Evolutionary conservation across 352 stramenopile genomes (phyloP), one percentile per base, ranked within the genome.

Genomic region (Phytophthora kernoviae): DNA sequence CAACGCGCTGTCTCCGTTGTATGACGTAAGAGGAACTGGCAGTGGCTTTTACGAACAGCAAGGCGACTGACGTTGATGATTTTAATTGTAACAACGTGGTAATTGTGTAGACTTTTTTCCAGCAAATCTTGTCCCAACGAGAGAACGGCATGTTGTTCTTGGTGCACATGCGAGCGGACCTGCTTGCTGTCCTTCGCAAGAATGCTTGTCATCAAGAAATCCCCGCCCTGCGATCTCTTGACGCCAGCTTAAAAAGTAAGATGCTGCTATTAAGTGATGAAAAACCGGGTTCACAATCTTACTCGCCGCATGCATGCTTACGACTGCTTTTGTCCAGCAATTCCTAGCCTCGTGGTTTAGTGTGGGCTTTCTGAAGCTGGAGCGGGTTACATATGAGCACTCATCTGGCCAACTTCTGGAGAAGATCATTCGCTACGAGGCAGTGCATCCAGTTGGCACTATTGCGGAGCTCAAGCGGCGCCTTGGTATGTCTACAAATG

Each of bases 381-480:
- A 91, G 65, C 80, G 93, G 42, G 96, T 99, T 37, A 98, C 94
- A 10, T 98, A 98, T 62, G 87, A 98, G 39, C 65, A 87, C 32
- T 98, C 95, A 10, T 71, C 90, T 36, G 95, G 95, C 1, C 85
- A 86, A 12, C 77, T 98, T 2, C 84, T 99, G 46, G 96, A 99
- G 71, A 96, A 96, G 65, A 98, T 99, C 62, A 97, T 97, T 62
- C 87, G 83, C 11, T 97, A 97, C 64, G 96, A 99, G 61, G 90
- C 90, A 5, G 96, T 99, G 1, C 96, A 99, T 62, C 94, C 95
- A 15, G 79, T 99, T 8, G 84, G 85, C 27, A 97, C 88, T 20
- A 93, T 98, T 54, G 85, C 93, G 32, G 94, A 99, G 70, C 84
- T 99, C 45, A 94, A 97, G 59, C 83, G 79, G 17, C 81, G 96